phyloP scores from a whole-genome alignment of 257 asterid species.

The Avicennia marina region DNA sequence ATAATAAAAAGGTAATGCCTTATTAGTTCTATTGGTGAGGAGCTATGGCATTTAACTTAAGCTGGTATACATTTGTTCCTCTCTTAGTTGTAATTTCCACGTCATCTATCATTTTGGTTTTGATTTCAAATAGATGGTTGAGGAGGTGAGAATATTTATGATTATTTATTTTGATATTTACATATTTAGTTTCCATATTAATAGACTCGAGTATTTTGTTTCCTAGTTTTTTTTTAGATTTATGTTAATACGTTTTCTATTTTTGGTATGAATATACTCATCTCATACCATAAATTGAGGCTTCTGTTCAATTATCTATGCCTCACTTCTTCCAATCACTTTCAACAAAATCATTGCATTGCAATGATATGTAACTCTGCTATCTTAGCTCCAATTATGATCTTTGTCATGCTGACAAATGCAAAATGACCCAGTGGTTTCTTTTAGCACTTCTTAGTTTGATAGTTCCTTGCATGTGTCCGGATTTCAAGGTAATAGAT shows the following conservation, averaged over 20 bases:
- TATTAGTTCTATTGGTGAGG: not conserved
- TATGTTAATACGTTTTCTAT: no score
- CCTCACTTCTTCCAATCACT: no score
- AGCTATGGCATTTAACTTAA: not conserved
- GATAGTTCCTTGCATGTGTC: not conserved
- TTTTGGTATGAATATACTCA: no score
- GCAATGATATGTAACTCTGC: not conserved
- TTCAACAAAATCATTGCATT: not conserved
- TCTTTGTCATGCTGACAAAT: not conserved
- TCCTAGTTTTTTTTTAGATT: no score
- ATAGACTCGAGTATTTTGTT: no score
- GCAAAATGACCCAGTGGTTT: not conserved
- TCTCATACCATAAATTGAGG: no score
- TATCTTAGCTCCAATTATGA: not conserved
- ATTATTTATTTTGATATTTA: no score
- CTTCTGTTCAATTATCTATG: no score
- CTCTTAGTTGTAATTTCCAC: not conserved
- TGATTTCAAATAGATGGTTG: not conserved
- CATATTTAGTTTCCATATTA: no score
- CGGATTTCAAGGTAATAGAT: not conserved
- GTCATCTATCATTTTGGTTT: not conserved
- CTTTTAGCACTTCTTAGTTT: not conserved
- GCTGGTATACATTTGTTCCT: not conserved
- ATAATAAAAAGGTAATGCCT: not conserved
- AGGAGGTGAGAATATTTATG: no score